These are phyloP conservation scores for Hymenoscyphus fraxineus DNA, from an alignment of 2,329 filamentous ascomycete genomes.

Conservation along the genomic window DNA sequence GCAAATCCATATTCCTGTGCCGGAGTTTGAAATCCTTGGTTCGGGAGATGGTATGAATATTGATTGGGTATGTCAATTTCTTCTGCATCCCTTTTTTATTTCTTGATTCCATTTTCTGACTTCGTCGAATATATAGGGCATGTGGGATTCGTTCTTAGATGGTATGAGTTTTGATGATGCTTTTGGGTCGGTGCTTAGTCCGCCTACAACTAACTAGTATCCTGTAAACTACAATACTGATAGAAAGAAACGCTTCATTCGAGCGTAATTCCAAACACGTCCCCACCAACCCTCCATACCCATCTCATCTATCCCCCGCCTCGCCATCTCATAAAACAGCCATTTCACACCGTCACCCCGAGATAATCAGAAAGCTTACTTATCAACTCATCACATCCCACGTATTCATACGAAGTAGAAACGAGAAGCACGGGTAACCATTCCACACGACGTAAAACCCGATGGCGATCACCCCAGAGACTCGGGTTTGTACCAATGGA, in stretches of 20 bases:
- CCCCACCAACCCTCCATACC: not conserved
- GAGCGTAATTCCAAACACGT: not conserved
- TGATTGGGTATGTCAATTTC: slow-evolving; percentile 28
- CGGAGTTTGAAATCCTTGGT: slow-evolving; percentile 2
- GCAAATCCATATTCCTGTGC: not conserved
- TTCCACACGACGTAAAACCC: no score
- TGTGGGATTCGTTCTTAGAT: slow-evolving; percentile 32
- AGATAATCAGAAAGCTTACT: no score
- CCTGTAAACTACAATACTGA: not conserved
- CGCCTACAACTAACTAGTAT: not conserved
- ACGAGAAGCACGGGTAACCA: no score
- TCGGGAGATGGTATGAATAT: slow-evolving; percentile 25
- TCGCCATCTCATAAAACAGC: no score
- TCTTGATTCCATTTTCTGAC: not conserved
- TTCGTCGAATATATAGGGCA: slow-evolving; percentile 18
- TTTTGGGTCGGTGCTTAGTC: slow-evolving; percentile 12
- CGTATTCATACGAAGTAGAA: no score
- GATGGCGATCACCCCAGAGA: no score
- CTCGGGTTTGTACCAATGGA: no score
- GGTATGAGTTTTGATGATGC: slow-evolving; percentile 25
- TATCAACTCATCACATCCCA: no score
- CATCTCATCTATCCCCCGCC: no score
- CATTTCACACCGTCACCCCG: no score
- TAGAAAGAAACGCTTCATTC: not conserved
- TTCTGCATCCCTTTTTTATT: slow-evolving; percentile 2